Conservation (phyloP, 768 basidiomycete species). For the Phallus indusiatus region DNA sequence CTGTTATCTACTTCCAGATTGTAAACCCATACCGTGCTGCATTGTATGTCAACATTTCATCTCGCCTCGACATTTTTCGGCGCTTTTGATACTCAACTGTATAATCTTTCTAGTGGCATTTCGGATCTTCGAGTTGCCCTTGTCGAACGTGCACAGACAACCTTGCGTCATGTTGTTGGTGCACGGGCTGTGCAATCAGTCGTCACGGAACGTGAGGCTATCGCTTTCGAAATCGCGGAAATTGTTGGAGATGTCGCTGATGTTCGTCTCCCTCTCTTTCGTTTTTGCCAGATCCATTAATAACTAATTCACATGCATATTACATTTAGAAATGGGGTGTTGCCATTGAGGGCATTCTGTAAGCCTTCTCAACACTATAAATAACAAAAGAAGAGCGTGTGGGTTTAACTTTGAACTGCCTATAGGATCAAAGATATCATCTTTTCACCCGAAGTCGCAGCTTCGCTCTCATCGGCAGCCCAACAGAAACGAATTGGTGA, state of each 20-base stretch:
- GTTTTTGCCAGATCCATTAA: background rate
- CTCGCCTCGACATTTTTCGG: too few relatives aligned
- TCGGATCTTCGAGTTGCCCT: constrained; percentile 79
- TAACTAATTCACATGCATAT: background rate
- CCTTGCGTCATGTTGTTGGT: constrained; percentile 94
- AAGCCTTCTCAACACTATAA: background rate
- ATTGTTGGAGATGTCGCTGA: constrained; percentile 88
- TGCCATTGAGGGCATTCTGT: constrained; percentile 85
- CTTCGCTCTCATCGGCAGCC: constrained; percentile 87
- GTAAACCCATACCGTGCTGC: constrained; percentile 87
- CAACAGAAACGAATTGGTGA: constrained; percentile 97
- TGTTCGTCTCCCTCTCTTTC: constrained; percentile 10
- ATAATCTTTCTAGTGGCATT: too few relatives aligned
- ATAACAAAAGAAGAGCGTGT: too few relatives aligned
- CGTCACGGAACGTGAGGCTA: constrained; percentile 93
- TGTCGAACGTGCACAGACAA: constrained; percentile 83
- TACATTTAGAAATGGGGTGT: constrained; percentile 95
- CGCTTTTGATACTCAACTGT: too few relatives aligned
- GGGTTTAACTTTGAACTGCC: too few relatives aligned
- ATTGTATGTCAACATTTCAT: too few relatives aligned
- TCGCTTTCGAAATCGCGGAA: constrained; percentile 94
- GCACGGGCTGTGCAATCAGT: constrained; percentile 91
- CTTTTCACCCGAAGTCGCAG: constrained; percentile 83
- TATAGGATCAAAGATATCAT: constrained; percentile 76
- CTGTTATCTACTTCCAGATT: constrained; percentile 90